Evolutionary conservation across 768 basidiomycete genomes (phyloP), one percentile per base, ranked within the genome.

Genomic region (Tulasnella sp.): DNA sequence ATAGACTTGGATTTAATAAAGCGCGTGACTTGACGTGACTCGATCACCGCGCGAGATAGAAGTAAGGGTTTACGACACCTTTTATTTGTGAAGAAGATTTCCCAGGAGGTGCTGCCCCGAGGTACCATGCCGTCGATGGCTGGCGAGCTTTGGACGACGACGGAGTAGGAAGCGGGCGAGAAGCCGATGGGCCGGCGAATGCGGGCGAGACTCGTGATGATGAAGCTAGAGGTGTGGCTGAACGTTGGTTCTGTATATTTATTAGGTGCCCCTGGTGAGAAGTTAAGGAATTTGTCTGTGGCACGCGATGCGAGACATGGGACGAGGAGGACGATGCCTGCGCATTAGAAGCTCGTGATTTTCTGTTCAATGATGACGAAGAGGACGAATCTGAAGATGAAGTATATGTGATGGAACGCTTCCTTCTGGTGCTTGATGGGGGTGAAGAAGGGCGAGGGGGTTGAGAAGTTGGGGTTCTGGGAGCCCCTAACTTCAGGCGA

Each of bases 391-490:
- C 74, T 39, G 74, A 76, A 69, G 74, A 76, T 31, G 74, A 76
- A 11, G 74, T 68, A 34, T 76, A 76, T n/a, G 37, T 69, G 25
- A 70, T 39, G 37, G 68, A 76, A 38, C 68, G 74, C 39, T 67
- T 67, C 25, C 42, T 68, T 58, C 25, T 6, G 58, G 15, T 67
- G 68, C 42, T 52, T 29, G 82, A 81, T 74, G 84, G 84, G 81
- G 82, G 80, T 81, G 83, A 83, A 72, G 84, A 80, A 80, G 85
- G 82, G 80, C 81, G 77, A 76, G 83, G 82, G 82, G 83, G 83
- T 76, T 82, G 83, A 79, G 82, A 82, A 83, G 82, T 82, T 25
- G 52, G 58, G 58, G 74, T 17, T 11, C 76, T 12, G n/a, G 38
- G 70, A 38, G 36, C 34, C 25, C 68, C 42, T 36, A 77, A 37